Conservation (phyloP, 805 yeast genomes). For the Yamadazyma sp. region DNA sequence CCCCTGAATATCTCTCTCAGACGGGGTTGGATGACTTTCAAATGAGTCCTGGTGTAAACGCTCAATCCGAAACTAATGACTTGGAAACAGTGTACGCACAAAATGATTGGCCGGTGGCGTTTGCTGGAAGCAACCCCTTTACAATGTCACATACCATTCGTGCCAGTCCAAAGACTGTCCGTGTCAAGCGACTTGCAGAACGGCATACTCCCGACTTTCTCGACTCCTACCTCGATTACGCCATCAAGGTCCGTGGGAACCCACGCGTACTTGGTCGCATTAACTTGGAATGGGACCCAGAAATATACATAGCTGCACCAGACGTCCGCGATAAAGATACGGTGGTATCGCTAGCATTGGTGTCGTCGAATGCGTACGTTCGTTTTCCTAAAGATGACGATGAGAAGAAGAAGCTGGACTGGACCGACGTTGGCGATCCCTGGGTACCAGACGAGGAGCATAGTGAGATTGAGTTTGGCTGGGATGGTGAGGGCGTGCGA, state of each 20-base stretch:
- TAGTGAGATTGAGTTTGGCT: slow-evolving; percentile 69
- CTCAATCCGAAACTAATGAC: slow-evolving; percentile 6
- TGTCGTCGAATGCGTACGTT: slow-evolving; percentile 92
- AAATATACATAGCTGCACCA: slow-evolving; percentile 58
- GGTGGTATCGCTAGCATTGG: slow-evolving; percentile 69
- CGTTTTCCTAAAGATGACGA: slow-evolving; percentile 58
- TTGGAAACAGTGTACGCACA: slow-evolving; percentile 22
- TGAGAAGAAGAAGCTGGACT: slow-evolving; percentile 60
- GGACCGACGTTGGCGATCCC: slow-evolving; percentile 70
- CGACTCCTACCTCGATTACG: slow-evolving; percentile 63
- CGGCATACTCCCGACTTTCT: slow-evolving; percentile 57
- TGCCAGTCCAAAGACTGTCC: slow-evolving; percentile 18
- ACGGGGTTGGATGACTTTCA: slow-evolving; percentile 8
- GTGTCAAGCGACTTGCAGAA: slow-evolving; percentile 29
- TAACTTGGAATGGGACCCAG: slow-evolving; percentile 63
- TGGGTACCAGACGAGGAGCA: slow-evolving; percentile 55
- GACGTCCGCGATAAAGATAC: slow-evolving; percentile 75
- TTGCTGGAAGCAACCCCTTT: slow-evolving; percentile 40
- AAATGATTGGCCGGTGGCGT: slow-evolving; percentile 38
- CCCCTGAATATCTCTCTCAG: slow-evolving; percentile 34
- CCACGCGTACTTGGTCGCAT: slow-evolving; percentile 37
- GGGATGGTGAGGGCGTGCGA: slow-evolving; percentile 82
- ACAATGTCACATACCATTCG: slow-evolving; percentile 32
- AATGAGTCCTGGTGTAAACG: background rate
- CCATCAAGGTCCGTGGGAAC: slow-evolving; percentile 43